A percentile compares a stretch with the other conserved stretches of the same genome.
Conservation (phyloP, 108 stramenopile species). For the Nitzschia sp. region DNA sequence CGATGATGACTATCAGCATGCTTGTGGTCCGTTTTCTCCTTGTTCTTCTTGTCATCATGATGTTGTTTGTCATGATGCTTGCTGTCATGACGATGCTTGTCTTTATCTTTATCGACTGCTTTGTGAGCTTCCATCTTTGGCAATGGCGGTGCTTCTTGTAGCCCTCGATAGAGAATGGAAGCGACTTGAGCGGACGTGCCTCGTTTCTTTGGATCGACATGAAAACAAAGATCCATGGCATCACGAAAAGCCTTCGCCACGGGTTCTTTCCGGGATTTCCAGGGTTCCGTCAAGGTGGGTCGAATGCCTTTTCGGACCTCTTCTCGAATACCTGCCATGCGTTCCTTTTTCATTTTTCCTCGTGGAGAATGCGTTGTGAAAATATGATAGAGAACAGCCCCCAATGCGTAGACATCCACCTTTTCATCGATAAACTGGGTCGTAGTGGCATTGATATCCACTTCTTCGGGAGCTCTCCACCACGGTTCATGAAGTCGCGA, state of each 20-base stretch:
- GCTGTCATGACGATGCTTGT: not conserved
- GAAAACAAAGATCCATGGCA: conserved; percentile 74
- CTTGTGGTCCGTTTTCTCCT: not conserved
- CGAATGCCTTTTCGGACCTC: conserved; percentile 56
- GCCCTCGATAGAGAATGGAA: conserved; percentile 27
- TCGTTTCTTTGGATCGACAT: conserved; percentile 57
- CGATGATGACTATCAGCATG: not conserved
- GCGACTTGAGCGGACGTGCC: conserved; percentile 72
- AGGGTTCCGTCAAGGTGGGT: conserved; percentile 50
- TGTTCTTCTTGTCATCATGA: too few relatives aligned
- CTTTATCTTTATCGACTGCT: not conserved
- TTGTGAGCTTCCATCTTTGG: not conserved
- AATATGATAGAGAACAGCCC: conserved; percentile 69
- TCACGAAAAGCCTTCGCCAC: conserved; percentile 52
- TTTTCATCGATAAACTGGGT: conserved; percentile 56
- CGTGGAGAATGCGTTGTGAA: conserved; percentile 78
- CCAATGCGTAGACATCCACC: conserved; percentile 82
- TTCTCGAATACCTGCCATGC: conserved; percentile 57
- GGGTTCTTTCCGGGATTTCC: conserved; percentile 45
- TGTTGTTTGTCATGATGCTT: not conserved
- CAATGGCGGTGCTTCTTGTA: not conserved
- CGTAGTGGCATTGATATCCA: conserved; percentile 40
- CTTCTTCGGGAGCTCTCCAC: conserved; percentile 87
- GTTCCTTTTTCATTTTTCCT: conserved; percentile 74
- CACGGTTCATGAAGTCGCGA: conserved; percentile 77